Percentiles rank a stretch among this genome's conserved stretches.
These are phyloP conservation scores for Pichia sp. DNA, from an alignment of 1,139 yeast genomes.

Conservation along the genomic window DNA sequence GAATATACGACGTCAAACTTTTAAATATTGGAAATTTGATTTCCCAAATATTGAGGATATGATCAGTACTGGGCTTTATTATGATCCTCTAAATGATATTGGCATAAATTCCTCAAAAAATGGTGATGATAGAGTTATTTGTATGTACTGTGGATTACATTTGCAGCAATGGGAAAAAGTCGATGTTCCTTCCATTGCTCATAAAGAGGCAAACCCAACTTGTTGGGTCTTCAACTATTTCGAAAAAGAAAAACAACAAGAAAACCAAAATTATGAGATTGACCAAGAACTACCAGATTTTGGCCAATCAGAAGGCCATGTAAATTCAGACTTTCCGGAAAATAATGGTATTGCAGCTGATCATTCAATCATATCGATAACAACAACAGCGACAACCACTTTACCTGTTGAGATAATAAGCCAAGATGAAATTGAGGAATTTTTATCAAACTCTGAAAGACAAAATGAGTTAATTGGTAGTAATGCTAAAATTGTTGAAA, in stretches of 20 bases:
- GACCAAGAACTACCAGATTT: conserved; percentile 1
- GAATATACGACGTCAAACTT: conserved; percentile 7
- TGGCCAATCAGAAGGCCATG: background rate
- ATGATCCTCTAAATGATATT: conserved; percentile 34
- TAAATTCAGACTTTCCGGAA: background rate
- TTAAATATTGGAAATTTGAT: conserved; percentile 5
- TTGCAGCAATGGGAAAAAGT: conserved; percentile 66
- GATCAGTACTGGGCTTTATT: conserved; percentile 40
- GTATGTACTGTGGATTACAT: conserved; percentile 64
- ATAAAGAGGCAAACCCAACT: conserved; percentile 37
- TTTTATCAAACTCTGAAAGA: conserved; percentile 7
- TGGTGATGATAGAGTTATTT: conserved; percentile 59
- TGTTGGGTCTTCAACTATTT: conserved; percentile 42
- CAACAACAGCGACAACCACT: conserved; percentile 11
- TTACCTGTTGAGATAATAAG: conserved; percentile 16
- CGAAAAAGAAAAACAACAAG: background rate
- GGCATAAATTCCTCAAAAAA: background rate
- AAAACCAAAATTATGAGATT: background rate
- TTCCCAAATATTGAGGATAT: conserved; percentile 9
- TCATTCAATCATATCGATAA: conserved; percentile 4
- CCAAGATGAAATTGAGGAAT: conserved; percentile 16
- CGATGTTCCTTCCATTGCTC: conserved; percentile 60
- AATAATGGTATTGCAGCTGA: background rate
- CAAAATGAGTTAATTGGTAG: background rate
- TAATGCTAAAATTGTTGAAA: conserved; percentile 6